phyloP scores from a whole-genome alignment of 106 monocot species.

The Dioscorea alata region DNA sequence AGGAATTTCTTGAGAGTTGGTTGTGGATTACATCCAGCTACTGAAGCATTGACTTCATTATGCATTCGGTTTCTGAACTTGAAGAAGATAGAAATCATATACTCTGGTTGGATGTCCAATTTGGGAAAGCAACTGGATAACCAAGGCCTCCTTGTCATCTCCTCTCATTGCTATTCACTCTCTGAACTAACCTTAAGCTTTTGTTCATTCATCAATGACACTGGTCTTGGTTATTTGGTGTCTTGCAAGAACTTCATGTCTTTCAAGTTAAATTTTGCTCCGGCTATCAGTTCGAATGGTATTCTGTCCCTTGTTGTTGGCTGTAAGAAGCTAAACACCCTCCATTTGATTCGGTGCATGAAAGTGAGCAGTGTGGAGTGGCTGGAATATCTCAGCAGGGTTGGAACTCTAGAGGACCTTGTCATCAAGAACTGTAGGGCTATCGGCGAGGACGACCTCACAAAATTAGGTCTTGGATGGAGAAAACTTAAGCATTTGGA shows the following conservation, averaged over 20 bases:
- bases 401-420: constrained; percentile 48
- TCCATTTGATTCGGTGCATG: constrained; percentile 64
- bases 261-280: constrained; percentile 56
- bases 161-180: constrained; percentile 44
- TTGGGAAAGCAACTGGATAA: constrained; percentile 63
- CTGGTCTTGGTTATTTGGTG: constrained; percentile 41
- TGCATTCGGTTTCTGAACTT: constrained; percentile 60
- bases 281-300: constrained; percentile 53
- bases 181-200: constrained; percentile 54
- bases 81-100: constrained; percentile 45
- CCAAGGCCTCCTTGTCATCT: constrained; percentile 48
- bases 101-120: constrained; percentile 57
- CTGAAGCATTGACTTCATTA: constrained; percentile 39
- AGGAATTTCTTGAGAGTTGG: constrained; percentile 47
- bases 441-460: constrained; percentile 47
- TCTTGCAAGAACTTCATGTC: constrained; percentile 39
- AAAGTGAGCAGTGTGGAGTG: constrained; percentile 65
- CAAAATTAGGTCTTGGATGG: constrained; percentile 60
- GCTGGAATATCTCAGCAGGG: constrained; percentile 62
- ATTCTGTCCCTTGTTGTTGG: constrained; percentile 51
- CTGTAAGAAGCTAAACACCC: constrained; percentile 59
- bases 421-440: constrained; percentile 61
- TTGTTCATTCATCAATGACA: constrained; percentile 58
- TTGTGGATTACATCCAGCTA: constrained; percentile 54
- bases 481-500: constrained; percentile 46